Evolutionary conservation across 768 basidiomycete species (phyloP).

Genomic region (Collybia mongolica): DNA sequence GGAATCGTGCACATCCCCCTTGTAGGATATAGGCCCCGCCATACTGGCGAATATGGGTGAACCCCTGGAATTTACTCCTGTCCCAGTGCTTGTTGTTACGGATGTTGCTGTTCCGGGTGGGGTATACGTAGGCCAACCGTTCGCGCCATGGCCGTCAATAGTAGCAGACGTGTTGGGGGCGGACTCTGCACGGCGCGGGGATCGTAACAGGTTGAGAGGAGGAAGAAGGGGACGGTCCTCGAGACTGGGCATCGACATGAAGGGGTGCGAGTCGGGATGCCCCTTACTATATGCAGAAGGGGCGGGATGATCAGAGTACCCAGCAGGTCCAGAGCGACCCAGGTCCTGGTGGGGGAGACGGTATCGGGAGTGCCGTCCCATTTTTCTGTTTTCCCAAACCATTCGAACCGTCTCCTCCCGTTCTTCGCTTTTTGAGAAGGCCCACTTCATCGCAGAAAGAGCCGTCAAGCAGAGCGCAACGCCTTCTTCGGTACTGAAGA

Average conservation of each 20-base stretch:
- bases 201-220: conserved; percentile 37
- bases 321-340: conserved; percentile 5
- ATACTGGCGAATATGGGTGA: conserved; percentile 42
- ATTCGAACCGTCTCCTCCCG: conserved; percentile 59
- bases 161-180: conserved; percentile 50
- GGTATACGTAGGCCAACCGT: conserved; percentile 61
- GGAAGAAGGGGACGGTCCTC: conserved; percentile 47
- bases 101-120: conserved; percentile 60
- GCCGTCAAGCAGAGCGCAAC: conserved; percentile 66
- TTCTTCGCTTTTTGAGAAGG: conserved; percentile 72
- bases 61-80: conserved; percentile 36
- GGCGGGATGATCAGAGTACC: conserved; percentile 8
- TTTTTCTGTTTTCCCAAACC: conserved; percentile 48
- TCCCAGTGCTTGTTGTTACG: conserved; percentile 42
- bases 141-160: conserved; percentile 45
- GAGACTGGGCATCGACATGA: conserved; percentile 17
- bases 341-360: conserved; percentile 6
- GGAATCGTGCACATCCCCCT: conserved; percentile 34
- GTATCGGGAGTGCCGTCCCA: conserved; percentile 19
- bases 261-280: conserved; percentile 17
- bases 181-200: conserved; percentile 44
- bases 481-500: conserved; percentile 40
- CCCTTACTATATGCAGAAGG: conserved; percentile 11
- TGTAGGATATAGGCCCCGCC: conserved; percentile 25
- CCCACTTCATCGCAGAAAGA: conserved; percentile 83